Conservation (phyloP, 192 early-diverging fungal genomes). For the Dissophora ornata region DNA sequence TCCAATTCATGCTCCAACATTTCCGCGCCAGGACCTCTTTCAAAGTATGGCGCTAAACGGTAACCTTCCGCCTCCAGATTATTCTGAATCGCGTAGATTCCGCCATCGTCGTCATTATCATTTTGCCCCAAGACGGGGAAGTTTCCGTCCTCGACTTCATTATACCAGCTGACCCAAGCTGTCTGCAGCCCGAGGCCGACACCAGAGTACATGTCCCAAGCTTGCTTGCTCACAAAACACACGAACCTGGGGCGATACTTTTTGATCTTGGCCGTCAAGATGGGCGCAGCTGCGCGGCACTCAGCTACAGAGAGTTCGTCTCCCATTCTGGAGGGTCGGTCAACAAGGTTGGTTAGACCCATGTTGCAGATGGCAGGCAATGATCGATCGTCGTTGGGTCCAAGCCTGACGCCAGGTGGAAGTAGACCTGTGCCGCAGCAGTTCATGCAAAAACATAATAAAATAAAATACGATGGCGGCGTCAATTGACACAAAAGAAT, state of each 20-base stretch:
- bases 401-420: slow-evolving; percentile 61
- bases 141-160: slow-evolving; percentile 20
- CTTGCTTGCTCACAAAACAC: slow-evolving; percentile 78
- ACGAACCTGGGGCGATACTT: slow-evolving; percentile 67
- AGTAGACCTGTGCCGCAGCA: slow-evolving; percentile 25
- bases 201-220: slow-evolving; percentile 71
- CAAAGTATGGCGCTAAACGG: slow-evolving; percentile 34
- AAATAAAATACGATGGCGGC: background rate
- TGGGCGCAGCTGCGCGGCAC: slow-evolving; percentile 69
- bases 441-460: background rate
- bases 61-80: slow-evolving; percentile 37
- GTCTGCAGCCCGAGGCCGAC: slow-evolving; percentile 42
- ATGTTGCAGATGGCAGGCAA: slow-evolving; percentile 64
- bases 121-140: background rate
- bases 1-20: slow-evolving; percentile 16
- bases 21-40: slow-evolving; percentile 13
- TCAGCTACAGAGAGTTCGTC: slow-evolving; percentile 69
- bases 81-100: slow-evolving; percentile 31
- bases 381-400: slow-evolving; percentile 62
- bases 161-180: slow-evolving; percentile 43
- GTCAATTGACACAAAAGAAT: background rate
- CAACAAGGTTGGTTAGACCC: slow-evolving; percentile 74
- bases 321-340: slow-evolving; percentile 67
- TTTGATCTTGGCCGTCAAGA: slow-evolving; percentile 69
- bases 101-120: background rate